Evolutionary conservation across 2,329 filamentous ascomycete genomes (phyloP), one percentile per base, ranked within the genome.

Genomic region (Aureobasidium uvarum): DNA sequence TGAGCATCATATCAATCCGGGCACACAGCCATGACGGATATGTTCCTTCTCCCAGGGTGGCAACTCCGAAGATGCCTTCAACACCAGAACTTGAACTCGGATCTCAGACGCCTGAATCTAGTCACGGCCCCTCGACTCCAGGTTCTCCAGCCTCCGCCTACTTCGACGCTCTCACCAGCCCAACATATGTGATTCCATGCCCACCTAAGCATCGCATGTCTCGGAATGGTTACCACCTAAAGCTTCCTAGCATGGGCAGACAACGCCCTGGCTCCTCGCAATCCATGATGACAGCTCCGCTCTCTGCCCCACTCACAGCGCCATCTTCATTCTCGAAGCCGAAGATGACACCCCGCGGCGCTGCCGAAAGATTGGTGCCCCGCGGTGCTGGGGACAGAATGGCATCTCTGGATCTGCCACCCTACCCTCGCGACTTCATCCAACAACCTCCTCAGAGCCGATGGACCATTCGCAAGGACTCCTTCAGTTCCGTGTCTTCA

Each of bases 381-480:
- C 62, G 62, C 10, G 39, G 33, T 36, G 48, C 62, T 16, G 8
- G 25, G n/a, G 60, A 63, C 33, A 48, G 46, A 28, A 38, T 41
- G 43, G 23, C 63, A 10, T 50, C 43, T n/a, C 51, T 59, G 10
- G 52, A 58, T 31, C 51, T 59, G 16, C 63, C 52, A 11, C 43
- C 45, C 25, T 51, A 38, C 36, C 36, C 52, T 50, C 39, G 52
- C 18, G 63, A 65, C 3, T 41, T 31, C 6, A 33, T 65, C 13
- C 31, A 38, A 28, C 63, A 33, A 18, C 52, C 18, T 23, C 43
- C 52, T 14, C 48, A 45, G 31, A 54, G 31, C 33, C 63, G 41
- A 8, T 59, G 52, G 52, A 48, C 43, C 5, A 16, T 65, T 23
- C 51, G 52, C 23, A 65, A 59, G 41, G 63, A 65, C 31, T 65